Percentiles rank a stretch among this genome's conserved stretches.
These are phyloP conservation scores for Diutina neorugosa DNA, from an alignment of 1,139 yeast genomes.

Conservation along the genomic window DNA sequence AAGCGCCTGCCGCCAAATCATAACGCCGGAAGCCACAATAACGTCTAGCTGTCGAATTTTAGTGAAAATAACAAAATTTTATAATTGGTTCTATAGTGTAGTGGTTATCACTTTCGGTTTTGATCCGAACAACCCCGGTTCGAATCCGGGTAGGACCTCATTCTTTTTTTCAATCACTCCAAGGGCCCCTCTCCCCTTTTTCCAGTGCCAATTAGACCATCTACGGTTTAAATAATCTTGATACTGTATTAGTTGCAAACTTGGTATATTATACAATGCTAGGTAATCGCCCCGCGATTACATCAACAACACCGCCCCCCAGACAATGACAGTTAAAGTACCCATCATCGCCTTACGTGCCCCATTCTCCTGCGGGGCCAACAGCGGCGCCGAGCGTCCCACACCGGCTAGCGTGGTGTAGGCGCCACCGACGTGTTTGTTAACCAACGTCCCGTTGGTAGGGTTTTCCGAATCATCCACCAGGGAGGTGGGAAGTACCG, in stretches of 20 bases:
- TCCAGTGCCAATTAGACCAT: no score
- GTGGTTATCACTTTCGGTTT: constrained; percentile 41
- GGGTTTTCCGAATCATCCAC: neutral
- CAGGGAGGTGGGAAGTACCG: neutral
- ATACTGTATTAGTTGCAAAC: neutral
- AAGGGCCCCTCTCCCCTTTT: no score
- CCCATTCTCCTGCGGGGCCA: neutral
- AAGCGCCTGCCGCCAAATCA: no score
- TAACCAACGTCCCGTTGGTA: neutral
- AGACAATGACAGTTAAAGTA: neutral
- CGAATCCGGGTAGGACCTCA: constrained; percentile 89
- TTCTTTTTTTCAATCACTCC: neutral
- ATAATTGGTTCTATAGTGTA: constrained; percentile 27
- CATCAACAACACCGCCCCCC: neutral
- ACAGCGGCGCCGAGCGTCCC: neutral
- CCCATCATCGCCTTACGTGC: neutral
- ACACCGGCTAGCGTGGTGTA: neutral
- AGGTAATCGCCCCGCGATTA: constrained; percentile 4
- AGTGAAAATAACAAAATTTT: no score
- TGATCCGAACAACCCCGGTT: constrained; percentile 85
- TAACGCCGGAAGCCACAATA: no score
- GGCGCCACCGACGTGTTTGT: no score
- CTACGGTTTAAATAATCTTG: neutral
- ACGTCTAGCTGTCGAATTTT: no score
- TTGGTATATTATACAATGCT: neutral